phyloP scores from a whole-genome alignment of 2,329 filamentous ascomycete species.

The Fusarium zealandicum region DNA sequence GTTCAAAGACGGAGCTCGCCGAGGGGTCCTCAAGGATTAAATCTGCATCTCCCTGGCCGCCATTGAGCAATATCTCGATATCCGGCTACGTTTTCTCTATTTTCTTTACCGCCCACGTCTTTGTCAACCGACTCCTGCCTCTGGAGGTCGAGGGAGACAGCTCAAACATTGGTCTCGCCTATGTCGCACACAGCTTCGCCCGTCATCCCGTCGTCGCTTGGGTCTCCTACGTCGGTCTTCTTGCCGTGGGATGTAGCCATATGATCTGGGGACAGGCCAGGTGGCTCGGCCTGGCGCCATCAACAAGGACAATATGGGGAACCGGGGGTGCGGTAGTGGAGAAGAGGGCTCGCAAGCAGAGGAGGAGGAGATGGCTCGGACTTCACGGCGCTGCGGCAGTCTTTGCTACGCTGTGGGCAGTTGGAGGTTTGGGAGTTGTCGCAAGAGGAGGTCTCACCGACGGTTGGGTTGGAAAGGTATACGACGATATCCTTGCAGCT shows the following conservation, averaged over 20 bases:
- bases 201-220: conserved; percentile 72
- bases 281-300: conserved; percentile 74
- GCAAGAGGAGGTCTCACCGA: conserved; percentile 72
- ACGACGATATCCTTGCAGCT: conserved; percentile 68
- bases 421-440: conserved; percentile 80
- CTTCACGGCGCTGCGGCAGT: conserved; percentile 71
- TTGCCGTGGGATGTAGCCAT: conserved; percentile 75
- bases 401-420: conserved; percentile 76
- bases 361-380: conserved; percentile 72
- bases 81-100: conserved; percentile 75
- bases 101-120: conserved; percentile 73
- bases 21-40: conserved; percentile 39
- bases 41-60: conserved; percentile 65
- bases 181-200: conserved; percentile 85
- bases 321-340: conserved; percentile 54
- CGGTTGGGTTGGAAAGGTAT: conserved; percentile 83
- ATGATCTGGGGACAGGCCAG: conserved; percentile 85
- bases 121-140: conserved; percentile 79
- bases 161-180: conserved; percentile 84
- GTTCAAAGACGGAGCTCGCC: conserved; percentile 43
- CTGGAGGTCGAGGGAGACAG: conserved; percentile 81
- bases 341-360: conserved; percentile 58
- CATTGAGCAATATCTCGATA: conserved; percentile 71
- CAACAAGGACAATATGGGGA: conserved; percentile 55
- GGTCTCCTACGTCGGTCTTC: conserved; percentile 71